A percentile compares a stretch with the other conserved stretches of the same genome.
Evolutionary conservation across 345 rosid species (phyloP).

Genomic region (Gossypium stocksii): DNA sequence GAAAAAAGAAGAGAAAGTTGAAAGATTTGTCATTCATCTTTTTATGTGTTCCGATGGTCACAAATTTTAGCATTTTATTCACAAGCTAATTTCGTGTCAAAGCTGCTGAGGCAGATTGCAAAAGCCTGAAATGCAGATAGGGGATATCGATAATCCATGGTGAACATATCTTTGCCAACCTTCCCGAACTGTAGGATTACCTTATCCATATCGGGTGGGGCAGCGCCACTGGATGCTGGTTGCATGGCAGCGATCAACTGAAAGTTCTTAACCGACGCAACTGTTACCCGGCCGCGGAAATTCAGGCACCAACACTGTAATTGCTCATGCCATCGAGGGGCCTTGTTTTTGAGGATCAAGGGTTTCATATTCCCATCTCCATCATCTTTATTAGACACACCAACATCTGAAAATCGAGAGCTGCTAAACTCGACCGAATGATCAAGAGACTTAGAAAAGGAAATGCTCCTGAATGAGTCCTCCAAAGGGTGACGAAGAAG

Average conservation of each 20-base stretch:
- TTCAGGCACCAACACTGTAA: slow-evolving; percentile 62
- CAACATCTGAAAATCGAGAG: slow-evolving; percentile 34
- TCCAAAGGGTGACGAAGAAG: slow-evolving; percentile 40
- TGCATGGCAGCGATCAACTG: slow-evolving; percentile 44
- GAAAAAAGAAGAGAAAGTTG: neutral
- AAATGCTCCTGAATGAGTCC: slow-evolving; percentile 44
- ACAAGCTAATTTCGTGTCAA: slow-evolving; percentile 96
- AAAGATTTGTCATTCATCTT: slow-evolving; percentile 2
- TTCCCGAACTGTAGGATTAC: slow-evolving; percentile 95
- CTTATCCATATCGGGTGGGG: slow-evolving; percentile 63
- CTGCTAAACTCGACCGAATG: slow-evolving; percentile 50
- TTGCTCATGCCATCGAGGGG: slow-evolving; percentile 69
- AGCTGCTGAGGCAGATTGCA: slow-evolving; percentile 97
- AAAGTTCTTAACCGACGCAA: slow-evolving; percentile 63
- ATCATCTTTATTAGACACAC: slow-evolving; percentile 6
- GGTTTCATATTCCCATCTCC: slow-evolving; percentile 37
- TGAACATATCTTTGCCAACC: slow-evolving; percentile 93
- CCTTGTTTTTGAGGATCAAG: slow-evolving; percentile 53
- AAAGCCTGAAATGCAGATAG: slow-evolving; percentile 94
- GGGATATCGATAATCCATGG: slow-evolving; percentile 94
- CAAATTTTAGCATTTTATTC: slow-evolving; percentile 40
- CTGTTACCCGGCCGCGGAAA: slow-evolving; percentile 59
- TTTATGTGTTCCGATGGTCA: neutral
- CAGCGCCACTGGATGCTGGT: slow-evolving; percentile 25
- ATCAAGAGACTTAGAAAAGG: slow-evolving; percentile 44